phyloP scores from a whole-genome alignment of 352 stramenopile species.

The Globisporangium mamillatum region DNA sequence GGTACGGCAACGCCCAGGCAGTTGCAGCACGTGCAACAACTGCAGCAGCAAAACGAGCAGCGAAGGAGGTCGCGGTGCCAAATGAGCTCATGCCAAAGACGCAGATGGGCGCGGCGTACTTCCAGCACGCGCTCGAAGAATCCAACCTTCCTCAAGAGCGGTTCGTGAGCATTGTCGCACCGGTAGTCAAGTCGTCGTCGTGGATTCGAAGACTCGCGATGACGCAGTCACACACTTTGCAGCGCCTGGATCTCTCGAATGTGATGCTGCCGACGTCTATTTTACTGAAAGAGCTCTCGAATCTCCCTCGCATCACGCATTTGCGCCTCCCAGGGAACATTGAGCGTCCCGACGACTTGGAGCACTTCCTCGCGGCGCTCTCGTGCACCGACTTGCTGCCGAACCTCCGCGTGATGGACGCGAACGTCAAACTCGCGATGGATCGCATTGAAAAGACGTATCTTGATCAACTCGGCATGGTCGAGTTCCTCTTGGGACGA shows the following conservation, averaged over 20 bases:
- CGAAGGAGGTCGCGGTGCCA: background rate
- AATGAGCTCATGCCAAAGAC: slow-evolving; percentile 43
- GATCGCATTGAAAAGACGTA: slow-evolving; percentile 72
- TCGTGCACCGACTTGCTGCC: slow-evolving; percentile 49
- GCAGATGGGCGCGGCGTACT: slow-evolving; percentile 41
- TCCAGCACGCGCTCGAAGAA: slow-evolving; percentile 47
- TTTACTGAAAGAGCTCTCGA: slow-evolving; percentile 50
- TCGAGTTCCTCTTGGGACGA: slow-evolving; percentile 52
- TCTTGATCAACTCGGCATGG: slow-evolving; percentile 64
- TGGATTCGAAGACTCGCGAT: slow-evolving; percentile 55
- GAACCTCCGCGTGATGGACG: slow-evolving; percentile 50
- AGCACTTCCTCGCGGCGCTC: slow-evolving; percentile 71
- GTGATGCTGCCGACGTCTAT: slow-evolving; percentile 59
- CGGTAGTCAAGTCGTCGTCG: slow-evolving; percentile 46
- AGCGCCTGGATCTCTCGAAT: slow-evolving; percentile 60
- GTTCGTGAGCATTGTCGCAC: slow-evolving; percentile 66
- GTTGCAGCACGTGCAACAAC: slow-evolving; percentile 10
- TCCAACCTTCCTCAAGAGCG: slow-evolving; percentile 39
- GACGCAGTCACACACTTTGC: slow-evolving; percentile 54
- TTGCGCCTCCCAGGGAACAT: slow-evolving; percentile 61
- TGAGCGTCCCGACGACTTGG: slow-evolving; percentile 66
- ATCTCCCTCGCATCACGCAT: slow-evolving; percentile 55
- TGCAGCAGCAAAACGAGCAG: slow-evolving; percentile 8
- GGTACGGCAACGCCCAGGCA: slow-evolving; percentile 25
- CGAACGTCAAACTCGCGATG: slow-evolving; percentile 54